Evolutionary conservation across 2,329 filamentous ascomycete species (phyloP), one percentile per base, ranked within the genome.

Genomic region (Cladosporium sp.): DNA sequence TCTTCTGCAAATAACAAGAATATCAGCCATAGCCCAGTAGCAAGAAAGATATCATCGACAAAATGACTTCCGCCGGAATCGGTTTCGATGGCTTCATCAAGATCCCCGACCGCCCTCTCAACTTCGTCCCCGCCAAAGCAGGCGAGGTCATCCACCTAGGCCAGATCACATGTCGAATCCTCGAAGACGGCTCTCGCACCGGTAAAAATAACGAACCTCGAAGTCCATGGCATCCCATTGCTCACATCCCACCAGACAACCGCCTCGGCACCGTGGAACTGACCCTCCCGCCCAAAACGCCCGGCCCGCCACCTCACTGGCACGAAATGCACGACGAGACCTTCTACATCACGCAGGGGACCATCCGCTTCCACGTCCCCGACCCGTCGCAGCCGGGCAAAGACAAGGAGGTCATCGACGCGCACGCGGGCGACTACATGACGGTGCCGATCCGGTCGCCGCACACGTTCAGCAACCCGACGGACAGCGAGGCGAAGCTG

Each of bases 281-380:
- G 53, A 76, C 70, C n/a, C 64, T 80, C 34, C 73, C 76, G 8
- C 68, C 75, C 8, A 66, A 72, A 16, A 76, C 72, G 1, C 59
- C 68, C 1, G 77, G 76, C 1, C 75, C 77, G 1, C 74, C 74
- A 41, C 68, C 73, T 1, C 75, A 78, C 63, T 80, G 74, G 74
- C 76, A 81, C 59, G 74, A 80, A 59, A 80, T 80, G 78, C 76
- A 82, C 65, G 78, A 82, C 57, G 74, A 78, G 66, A 79, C 76
- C 7, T 82, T 81, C 66, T 72, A 80, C 41, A 70, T 80, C n/a
- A 78, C 73, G 1, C 66, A 74, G 50, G 78, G 78, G 5, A 73
- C 65, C 2, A 68, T 81, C 16, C 73, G 77, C 38, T 80, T 81
- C 64, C 75, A 78, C 58, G 70, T 72, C 10, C 73, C 74, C 0